These are phyloP conservation scores for Chaetoceros tenuissimus DNA, from an alignment of 108 stramenopile species.

Conservation along the genomic window DNA sequence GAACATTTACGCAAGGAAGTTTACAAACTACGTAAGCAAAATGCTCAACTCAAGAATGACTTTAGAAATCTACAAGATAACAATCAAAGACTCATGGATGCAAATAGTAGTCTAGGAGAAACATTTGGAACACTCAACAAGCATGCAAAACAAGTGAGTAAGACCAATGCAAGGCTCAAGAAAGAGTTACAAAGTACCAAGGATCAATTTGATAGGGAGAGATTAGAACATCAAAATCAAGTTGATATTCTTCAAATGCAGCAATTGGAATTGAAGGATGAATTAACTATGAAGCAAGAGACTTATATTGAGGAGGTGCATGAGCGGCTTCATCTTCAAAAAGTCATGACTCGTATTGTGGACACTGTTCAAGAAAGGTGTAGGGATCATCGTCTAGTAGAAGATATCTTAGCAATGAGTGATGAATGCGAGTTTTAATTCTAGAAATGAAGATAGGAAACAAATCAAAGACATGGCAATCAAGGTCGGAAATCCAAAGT, in stretches of 20 bases:
- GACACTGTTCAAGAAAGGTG: constrained; percentile 49
- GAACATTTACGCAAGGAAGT: constrained; percentile 63
- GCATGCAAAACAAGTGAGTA: constrained; percentile 53
- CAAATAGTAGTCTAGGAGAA: constrained; percentile 55
- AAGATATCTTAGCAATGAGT: constrained; percentile 39
- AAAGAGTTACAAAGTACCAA: constrained; percentile 28
- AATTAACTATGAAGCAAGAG: constrained; percentile 52
- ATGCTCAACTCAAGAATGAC: constrained; percentile 42
- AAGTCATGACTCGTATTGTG: constrained; percentile 39
- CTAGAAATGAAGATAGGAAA: constrained; percentile 2
- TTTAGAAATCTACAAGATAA: constrained; percentile 58
- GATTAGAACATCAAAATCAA: background rate
- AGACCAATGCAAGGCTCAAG: constrained; percentile 32
- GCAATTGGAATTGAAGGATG: constrained; percentile 54
- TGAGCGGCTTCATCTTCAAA: constrained; percentile 41
- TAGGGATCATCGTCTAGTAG: constrained; percentile 41
- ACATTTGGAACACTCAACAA: constrained; percentile 60
- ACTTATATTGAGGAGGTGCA: constrained; percentile 61
- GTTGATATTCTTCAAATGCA: constrained; percentile 24
- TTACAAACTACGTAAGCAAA: constrained; percentile 41
- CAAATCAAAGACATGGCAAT: too few relatives aligned
- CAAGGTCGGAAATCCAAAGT: too few relatives aligned
- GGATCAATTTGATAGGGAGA: constrained; percentile 1
- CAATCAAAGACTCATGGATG: constrained; percentile 62
- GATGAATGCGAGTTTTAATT: constrained; percentile 26